A percentile compares a stretch with the other conserved stretches of the same genome.
Evolutionary conservation across 106 monocot genomes (phyloP).

Genomic region (Gastrodia elata): DNA sequence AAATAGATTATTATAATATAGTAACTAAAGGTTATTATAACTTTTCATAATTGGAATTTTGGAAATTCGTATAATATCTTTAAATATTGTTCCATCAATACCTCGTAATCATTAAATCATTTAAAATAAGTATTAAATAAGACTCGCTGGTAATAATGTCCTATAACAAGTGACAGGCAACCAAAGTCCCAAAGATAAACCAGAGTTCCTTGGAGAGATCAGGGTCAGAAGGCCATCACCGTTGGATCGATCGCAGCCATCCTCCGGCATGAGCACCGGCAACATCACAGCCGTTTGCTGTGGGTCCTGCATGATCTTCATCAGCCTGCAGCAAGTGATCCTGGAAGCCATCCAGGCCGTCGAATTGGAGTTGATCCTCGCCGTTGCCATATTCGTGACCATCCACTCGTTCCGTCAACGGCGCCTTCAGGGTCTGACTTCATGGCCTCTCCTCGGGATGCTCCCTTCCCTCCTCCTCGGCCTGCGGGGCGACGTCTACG

Average conservation of each 20-base stretch:
- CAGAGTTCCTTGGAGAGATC: too few relatives aligned
- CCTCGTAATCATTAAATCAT: too few relatives aligned
- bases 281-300: constrained; percentile 11
- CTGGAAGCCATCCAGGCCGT: constrained; percentile 28
- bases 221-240: too few relatives aligned
- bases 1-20: too few relatives aligned
- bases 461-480: constrained; percentile 69
- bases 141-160: too few relatives aligned
- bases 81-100: too few relatives aligned
- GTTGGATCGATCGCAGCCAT: neutral
- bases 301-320: neutral
- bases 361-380: constrained; percentile 14
- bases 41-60: too few relatives aligned
- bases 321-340: constrained; percentile 12
- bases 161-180: too few relatives aligned
- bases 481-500: constrained; percentile 63
- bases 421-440: constrained; percentile 40
- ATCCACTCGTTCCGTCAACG: constrained; percentile 60
- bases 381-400: constrained; percentile 52
- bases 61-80: too few relatives aligned
- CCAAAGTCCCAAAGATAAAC: too few relatives aligned
- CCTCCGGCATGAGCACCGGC: constrained; percentile 16
- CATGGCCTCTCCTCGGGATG: constrained; percentile 83
- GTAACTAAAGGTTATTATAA: too few relatives aligned
- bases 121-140: too few relatives aligned